Percentiles rank a stretch among this genome's conserved stretches.
These are phyloP conservation scores for Trichoderma guizhouense DNA, from an alignment of 2,329 filamentous ascomycete species.

Conservation along the genomic window DNA sequence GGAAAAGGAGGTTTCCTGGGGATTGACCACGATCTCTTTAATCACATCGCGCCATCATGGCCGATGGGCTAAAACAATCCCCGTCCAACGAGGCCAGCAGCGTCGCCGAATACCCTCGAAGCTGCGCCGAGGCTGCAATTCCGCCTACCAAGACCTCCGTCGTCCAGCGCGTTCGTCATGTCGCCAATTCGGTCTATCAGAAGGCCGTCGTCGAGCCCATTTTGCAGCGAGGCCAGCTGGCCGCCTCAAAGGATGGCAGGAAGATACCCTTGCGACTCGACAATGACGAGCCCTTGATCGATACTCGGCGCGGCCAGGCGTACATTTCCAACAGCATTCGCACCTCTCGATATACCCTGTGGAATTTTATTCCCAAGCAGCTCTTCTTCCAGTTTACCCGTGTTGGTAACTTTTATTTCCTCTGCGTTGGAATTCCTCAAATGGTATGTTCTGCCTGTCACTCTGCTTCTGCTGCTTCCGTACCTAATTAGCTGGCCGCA, in stretches of 20 bases:
- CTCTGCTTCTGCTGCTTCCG: not conserved
- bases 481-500: slow-evolving; percentile 44
- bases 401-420: slow-evolving; percentile 82
- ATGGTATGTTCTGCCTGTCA: slow-evolving; percentile 41
- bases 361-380: slow-evolving; percentile 83
- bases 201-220: slow-evolving; percentile 46
- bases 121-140: not conserved
- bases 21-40: not conserved
- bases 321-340: slow-evolving; percentile 65
- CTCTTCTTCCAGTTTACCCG: slow-evolving; percentile 83
- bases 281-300: slow-evolving; percentile 41
- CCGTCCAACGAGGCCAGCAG: not conserved
- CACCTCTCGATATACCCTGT: slow-evolving; percentile 77
- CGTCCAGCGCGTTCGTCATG: slow-evolving; percentile 23
- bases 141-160: not conserved
- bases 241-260: slow-evolving; percentile 68
- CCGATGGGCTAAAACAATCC: slow-evolving; percentile 3
- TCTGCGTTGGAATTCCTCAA: slow-evolving; percentile 79
- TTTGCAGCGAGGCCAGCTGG: slow-evolving; percentile 63
- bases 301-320: slow-evolving; percentile 47
- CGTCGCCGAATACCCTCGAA: slow-evolving; percentile 7
- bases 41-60: slow-evolving; percentile 15
- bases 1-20: not conserved
- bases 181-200: slow-evolving; percentile 32
- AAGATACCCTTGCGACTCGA: slow-evolving; percentile 43